phyloP scores from a whole-genome alignment of 2,329 filamentous ascomycete genomes.

The Fusarium xylarioides region DNA sequence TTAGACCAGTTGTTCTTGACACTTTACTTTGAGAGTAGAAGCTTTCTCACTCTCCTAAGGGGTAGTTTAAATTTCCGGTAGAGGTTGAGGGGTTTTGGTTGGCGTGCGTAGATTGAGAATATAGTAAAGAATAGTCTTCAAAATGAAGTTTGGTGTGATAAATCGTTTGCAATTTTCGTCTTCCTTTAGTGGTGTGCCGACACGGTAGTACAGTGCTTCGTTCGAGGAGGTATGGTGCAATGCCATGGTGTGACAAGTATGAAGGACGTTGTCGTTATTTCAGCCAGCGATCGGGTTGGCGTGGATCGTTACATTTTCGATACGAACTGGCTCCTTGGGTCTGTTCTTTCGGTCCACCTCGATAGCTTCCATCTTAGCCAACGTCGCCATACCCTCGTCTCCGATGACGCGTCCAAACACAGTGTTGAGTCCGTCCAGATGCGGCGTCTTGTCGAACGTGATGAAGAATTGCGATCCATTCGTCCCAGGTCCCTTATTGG shows the following conservation, averaged over 20 bases:
- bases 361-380: slow-evolving; percentile 76
- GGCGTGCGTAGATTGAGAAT: background rate
- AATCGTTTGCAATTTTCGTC: background rate
- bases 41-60: background rate
- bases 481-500: slow-evolving; percentile 77
- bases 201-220: background rate
- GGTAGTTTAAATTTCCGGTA: background rate
- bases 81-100: background rate
- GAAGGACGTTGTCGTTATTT: slow-evolving; percentile 29
- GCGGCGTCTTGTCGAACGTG: slow-evolving; percentile 78
- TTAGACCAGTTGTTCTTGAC: background rate
- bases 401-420: slow-evolving; percentile 80
- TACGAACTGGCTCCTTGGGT: slow-evolving; percentile 71
- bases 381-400: slow-evolving; percentile 69
- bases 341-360: slow-evolving; percentile 82
- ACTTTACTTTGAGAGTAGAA: background rate
- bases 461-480: slow-evolving; percentile 87
- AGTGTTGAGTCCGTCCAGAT: slow-evolving; percentile 85
- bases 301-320: slow-evolving; percentile 77
- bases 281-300: slow-evolving; percentile 79
- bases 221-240: background rate
- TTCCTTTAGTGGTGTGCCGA: background rate
- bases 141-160: background rate
- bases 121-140: background rate
- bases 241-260: background rate